Evolutionary conservation across 1,139 yeast species (phyloP).

Genomic region (Magnusiomyces magnusii): DNA sequence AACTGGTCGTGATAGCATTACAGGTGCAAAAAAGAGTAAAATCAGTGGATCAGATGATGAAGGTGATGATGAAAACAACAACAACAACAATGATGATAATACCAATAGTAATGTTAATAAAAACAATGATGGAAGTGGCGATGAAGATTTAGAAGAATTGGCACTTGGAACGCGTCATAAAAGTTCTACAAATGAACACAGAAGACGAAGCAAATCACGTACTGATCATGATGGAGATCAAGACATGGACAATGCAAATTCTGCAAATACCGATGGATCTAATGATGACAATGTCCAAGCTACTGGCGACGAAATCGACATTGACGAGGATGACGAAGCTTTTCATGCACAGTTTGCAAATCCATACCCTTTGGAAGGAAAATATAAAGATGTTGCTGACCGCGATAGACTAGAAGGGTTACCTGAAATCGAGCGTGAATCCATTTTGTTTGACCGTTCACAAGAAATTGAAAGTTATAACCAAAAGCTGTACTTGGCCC

Average conservation of each 20-base stretch:
- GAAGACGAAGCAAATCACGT: conserved; percentile 25
- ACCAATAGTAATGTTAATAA: neutral
- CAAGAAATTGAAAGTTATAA: conserved; percentile 84
- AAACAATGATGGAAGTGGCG: conserved; percentile 15
- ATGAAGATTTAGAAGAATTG: conserved; percentile 33
- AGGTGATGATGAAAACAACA: conserved; percentile 33
- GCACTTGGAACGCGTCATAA: conserved; percentile 17
- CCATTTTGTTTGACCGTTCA: conserved; percentile 80
- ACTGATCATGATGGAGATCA: conserved; percentile 19
- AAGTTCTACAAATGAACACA: neutral
- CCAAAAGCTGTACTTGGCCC: conserved; percentile 73
- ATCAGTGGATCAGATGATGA: conserved; percentile 26
- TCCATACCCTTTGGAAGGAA: conserved; percentile 93
- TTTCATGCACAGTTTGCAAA: conserved; percentile 41
- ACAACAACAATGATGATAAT: conserved; percentile 12
- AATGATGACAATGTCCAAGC: conserved; percentile 33
- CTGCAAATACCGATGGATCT: conserved; percentile 19
- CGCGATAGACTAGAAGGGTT: conserved; percentile 55
- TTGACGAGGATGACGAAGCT: conserved; percentile 38
- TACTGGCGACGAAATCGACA: conserved; percentile 30
- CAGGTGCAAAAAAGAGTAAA: conserved; percentile 2
- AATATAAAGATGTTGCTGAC: conserved; percentile 78
- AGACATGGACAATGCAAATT: conserved; percentile 18
- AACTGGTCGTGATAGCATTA: neutral
- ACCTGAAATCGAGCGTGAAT: conserved; percentile 91